These are phyloP conservation scores for Fraxinus quadrangulata DNA, from an alignment of 257 asterid species.

Conservation along the genomic window DNA sequence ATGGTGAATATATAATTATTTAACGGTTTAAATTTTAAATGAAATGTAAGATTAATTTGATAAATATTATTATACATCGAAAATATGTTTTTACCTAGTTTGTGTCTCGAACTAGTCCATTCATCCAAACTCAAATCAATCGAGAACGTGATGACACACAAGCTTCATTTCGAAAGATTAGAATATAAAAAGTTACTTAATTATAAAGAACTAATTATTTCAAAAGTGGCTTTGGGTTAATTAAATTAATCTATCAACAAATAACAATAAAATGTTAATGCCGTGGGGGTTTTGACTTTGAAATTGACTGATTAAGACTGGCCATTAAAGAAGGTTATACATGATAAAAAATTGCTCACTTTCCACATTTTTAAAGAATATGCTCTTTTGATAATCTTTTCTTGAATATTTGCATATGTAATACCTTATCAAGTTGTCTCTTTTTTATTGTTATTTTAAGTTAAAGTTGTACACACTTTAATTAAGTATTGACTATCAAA, in stretches of 20 bases:
- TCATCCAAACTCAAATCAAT: neutral
- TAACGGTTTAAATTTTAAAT: too few relatives aligned
- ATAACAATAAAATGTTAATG: conserved; percentile 19
- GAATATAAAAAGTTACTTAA: neutral
- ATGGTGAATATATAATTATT: too few relatives aligned
- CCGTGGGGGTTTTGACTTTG: conserved; percentile 51
- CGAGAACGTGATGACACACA: neutral
- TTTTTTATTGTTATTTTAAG: conserved; percentile 19
- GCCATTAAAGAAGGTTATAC: conserved; percentile 26
- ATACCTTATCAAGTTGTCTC: conserved; percentile 11
- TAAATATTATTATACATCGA: too few relatives aligned
- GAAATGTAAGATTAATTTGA: too few relatives aligned
- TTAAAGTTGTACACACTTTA: conserved; percentile 30
- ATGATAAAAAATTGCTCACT: conserved; percentile 33
- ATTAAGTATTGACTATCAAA: conserved; percentile 11
- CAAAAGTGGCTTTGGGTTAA: conserved; percentile 22
- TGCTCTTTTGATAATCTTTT: conserved; percentile 32
- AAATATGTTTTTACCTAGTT: neutral
- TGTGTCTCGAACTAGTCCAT: neutral
- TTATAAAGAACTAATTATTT: neutral
- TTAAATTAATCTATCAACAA: conserved; percentile 9
- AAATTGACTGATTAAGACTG: conserved; percentile 44
- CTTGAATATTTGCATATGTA: conserved; percentile 17
- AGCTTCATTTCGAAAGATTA: neutral
- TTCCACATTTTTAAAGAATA: conserved; percentile 21